phyloP scores from a whole-genome alignment of 2,329 filamentous ascomycete species.

The Sodiomyces alkalinus region DNA sequence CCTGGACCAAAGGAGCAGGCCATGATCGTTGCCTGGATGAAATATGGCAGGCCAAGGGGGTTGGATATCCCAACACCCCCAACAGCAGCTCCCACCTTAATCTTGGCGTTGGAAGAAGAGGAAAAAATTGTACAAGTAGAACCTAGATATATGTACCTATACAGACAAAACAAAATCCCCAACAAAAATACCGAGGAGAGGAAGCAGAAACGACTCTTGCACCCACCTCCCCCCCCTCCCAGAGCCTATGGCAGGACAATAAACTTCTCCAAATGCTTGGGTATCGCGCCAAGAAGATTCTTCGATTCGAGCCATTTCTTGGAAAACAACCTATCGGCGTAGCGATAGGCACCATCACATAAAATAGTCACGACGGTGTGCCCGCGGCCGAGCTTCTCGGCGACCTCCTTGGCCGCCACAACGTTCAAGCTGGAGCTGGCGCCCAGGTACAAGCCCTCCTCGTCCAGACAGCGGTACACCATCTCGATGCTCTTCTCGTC shows the following conservation, averaged over 20 bases:
- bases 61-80: too few relatives aligned
- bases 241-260: slow-evolving; percentile 79
- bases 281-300: slow-evolving; percentile 66
- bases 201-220: too few relatives aligned
- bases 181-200: too few relatives aligned
- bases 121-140: slow-evolving; percentile 10
- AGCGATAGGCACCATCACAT: slow-evolving; percentile 93
- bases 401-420: slow-evolving; percentile 85
- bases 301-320: slow-evolving; percentile 81
- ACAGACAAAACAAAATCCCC: slow-evolving; percentile 6
- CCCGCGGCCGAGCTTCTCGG: slow-evolving; percentile 75
- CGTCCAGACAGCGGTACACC: slow-evolving; percentile 91
- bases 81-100: too few relatives aligned
- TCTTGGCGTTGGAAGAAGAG: too few relatives aligned
- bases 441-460: slow-evolving; percentile 89
- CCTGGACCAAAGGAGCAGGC: too few relatives aligned
- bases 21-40: too few relatives aligned
- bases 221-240: neutral
- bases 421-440: slow-evolving; percentile 92
- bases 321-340: slow-evolving; percentile 87
- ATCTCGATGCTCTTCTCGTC: slow-evolving; percentile 95
- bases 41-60: too few relatives aligned
- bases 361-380: slow-evolving; percentile 88
- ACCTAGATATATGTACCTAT: slow-evolving; percentile 8
- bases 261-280: slow-evolving; percentile 78